phyloP scores from a whole-genome alignment of 768 basidiomycete species.

The Gloeophyllum trabeum region DNA sequence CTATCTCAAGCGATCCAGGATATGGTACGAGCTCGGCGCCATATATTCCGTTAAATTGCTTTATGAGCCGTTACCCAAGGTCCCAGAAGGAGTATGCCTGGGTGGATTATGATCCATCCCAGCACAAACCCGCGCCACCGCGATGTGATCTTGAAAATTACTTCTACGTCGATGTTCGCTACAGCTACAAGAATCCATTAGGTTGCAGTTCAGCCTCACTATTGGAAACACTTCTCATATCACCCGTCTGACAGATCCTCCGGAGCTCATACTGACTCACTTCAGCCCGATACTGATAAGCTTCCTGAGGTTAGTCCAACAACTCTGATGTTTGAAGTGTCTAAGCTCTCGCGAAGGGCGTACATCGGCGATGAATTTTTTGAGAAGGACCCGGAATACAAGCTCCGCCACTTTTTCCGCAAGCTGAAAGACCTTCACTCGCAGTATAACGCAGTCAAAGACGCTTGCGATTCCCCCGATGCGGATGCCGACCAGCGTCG shows the following conservation, averaged over 20 bases:
- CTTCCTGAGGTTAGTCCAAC: not conserved
- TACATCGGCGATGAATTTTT: too few relatives aligned
- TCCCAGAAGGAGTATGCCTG: not conserved
- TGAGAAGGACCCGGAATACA: too few relatives aligned
- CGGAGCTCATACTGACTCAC: not conserved
- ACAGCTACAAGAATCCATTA: slow-evolving; percentile 1
- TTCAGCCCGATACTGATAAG: not conserved
- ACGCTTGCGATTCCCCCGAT: not conserved
- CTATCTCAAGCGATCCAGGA: too few relatives aligned
- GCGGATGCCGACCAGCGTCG: not conserved
- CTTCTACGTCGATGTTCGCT: slow-evolving; percentile 12
- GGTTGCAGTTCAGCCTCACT: not conserved
- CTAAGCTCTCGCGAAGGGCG: not conserved
- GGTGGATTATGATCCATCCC: not conserved
- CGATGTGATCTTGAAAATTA: slow-evolving; percentile 10
- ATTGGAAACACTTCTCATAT: not conserved
- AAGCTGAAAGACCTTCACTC: too few relatives aligned
- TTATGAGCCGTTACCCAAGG: too few relatives aligned
- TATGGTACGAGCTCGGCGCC: too few relatives aligned
- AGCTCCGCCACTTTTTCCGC: too few relatives aligned
- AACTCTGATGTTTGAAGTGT: not conserved
- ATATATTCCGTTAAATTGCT: too few relatives aligned
- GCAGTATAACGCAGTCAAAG: not conserved
- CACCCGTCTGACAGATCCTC: not conserved
- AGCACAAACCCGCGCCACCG: slow-evolving; percentile 1